phyloP scores from a whole-genome alignment of 495 filamentous ascomycete genomes.

The Penicillium pulvis region DNA sequence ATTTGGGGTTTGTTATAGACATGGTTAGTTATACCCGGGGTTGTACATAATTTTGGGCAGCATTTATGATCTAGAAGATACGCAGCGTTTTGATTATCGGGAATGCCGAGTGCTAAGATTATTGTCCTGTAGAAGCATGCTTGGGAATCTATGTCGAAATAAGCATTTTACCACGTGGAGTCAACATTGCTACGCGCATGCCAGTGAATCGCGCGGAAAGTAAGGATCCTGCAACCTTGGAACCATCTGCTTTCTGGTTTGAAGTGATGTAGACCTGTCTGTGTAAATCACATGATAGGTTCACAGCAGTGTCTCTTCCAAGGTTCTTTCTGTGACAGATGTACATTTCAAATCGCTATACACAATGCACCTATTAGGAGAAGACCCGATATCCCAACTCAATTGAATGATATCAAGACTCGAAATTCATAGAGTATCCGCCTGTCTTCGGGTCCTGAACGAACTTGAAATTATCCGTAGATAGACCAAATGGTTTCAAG shows the following conservation, averaged over 20 bases:
- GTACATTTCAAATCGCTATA: too few relatives aligned
- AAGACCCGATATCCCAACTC: neutral
- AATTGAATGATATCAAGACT: constrained; percentile 28
- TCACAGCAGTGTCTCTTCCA: too few relatives aligned
- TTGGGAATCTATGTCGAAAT: neutral
- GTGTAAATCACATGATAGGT: too few relatives aligned
- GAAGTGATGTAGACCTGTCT: too few relatives aligned
- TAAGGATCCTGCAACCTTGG: too few relatives aligned
- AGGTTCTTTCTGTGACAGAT: too few relatives aligned
- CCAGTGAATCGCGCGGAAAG: too few relatives aligned
- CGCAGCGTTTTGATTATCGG: neutral
- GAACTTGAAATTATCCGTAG: constrained; percentile 92
- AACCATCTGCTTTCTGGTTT: too few relatives aligned
- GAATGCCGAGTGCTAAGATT: neutral
- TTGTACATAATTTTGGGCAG: neutral
- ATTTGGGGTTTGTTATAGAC: neutral
- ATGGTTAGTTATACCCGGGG: too few relatives aligned
- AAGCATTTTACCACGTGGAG: neutral
- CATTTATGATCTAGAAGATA: neutral
- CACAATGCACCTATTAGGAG: too few relatives aligned
- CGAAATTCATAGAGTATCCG: constrained; percentile 90
- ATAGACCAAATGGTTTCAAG: constrained; percentile 89
- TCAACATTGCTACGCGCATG: too few relatives aligned
- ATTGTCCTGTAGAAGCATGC: too few relatives aligned
- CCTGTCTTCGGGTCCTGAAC: constrained; percentile 86